phyloP scores from a whole-genome alignment of 306 rosid species.

The Glycine soja region DNA sequence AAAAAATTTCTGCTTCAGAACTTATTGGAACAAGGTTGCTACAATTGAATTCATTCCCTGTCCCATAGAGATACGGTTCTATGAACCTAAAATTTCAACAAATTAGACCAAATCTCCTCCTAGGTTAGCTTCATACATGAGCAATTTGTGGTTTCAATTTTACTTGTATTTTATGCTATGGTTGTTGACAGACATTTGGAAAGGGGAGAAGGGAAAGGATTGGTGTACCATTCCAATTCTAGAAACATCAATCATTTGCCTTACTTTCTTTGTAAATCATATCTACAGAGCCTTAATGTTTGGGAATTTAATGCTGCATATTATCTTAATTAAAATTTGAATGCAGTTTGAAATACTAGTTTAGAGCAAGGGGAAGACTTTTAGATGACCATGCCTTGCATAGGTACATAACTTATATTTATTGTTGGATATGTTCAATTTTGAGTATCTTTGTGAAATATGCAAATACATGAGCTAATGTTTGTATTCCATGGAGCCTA shows the following conservation, averaged over 20 bases:
- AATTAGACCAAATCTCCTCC: conserved; percentile 90
- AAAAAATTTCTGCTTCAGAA: conserved; percentile 60
- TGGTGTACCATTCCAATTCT: not conserved
- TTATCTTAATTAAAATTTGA: conserved; percentile 44
- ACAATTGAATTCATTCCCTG: conserved; percentile 70
- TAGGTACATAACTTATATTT: conserved; percentile 59
- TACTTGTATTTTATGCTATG: conserved; percentile 26
- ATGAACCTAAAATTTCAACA: conserved; percentile 78
- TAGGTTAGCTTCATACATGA: conserved; percentile 61
- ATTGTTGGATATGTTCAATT: conserved; percentile 33
- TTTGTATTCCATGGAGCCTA: conserved; percentile 22
- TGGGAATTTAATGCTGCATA: conserved; percentile 20
- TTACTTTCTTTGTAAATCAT: conserved; percentile 2
- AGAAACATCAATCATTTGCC: conserved; percentile 25
- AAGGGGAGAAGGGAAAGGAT: conserved; percentile 28
- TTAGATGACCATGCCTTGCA: conserved; percentile 97
- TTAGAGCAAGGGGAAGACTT: conserved; percentile 86
- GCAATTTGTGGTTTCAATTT: conserved; percentile 38
- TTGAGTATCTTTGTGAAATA: not conserved
- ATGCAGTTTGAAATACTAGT: conserved; percentile 88
- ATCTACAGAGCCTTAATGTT: not conserved
- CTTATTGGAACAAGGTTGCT: conserved; percentile 92
- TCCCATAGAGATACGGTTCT: conserved; percentile 96
- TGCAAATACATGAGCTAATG: conserved; percentile 32
- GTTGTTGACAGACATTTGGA: conserved; percentile 17